These are phyloP conservation scores for Inga oerstediana DNA, from an alignment of 306 rosid genomes.

Conservation along the genomic window DNA sequence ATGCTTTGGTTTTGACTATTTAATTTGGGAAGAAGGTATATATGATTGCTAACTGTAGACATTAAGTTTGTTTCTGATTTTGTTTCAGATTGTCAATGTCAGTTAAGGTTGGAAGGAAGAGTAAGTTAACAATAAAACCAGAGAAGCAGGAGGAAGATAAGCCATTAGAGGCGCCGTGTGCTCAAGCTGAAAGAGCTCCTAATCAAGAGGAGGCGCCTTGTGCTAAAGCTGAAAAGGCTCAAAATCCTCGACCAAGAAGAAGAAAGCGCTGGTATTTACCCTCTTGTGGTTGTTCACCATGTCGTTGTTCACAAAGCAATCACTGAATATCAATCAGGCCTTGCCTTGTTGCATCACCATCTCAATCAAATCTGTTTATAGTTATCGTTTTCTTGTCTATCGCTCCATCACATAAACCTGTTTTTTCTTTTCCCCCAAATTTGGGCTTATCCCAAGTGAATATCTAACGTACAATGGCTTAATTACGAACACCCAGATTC, in stretches of 20 bases:
- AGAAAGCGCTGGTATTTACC: slow-evolving; percentile 35
- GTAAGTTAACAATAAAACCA: slow-evolving; percentile 26
- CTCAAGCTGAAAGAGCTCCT: not conserved
- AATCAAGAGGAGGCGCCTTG: no score
- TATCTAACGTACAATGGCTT: not conserved
- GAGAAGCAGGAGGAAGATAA: slow-evolving; percentile 35
- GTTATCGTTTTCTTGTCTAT: not conserved
- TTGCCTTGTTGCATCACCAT: not conserved
- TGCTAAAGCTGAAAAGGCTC: slow-evolving; percentile 1
- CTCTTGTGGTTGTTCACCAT: slow-evolving; percentile 32
- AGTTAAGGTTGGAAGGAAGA: slow-evolving; percentile 42
- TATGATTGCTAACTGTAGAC: slow-evolving; percentile 1
- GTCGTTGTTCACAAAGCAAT: slow-evolving; percentile 32
- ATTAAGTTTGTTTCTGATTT: not conserved
- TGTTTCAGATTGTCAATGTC: slow-evolving; percentile 46
- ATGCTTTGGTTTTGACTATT: not conserved
- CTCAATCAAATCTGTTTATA: slow-evolving; percentile 11
- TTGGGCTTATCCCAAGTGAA: not conserved
- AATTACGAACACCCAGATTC: not conserved
- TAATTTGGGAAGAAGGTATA: slow-evolving; percentile 5
- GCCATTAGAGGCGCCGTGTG: not conserved
- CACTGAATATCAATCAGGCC: not conserved
- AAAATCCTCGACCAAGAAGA: slow-evolving; percentile 20
- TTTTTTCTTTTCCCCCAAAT: no score
- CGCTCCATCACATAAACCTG: no score